Base-by-base conservation (phyloP, 148 eudicot genomes). In the Nepenthes gracilis region DNA sequence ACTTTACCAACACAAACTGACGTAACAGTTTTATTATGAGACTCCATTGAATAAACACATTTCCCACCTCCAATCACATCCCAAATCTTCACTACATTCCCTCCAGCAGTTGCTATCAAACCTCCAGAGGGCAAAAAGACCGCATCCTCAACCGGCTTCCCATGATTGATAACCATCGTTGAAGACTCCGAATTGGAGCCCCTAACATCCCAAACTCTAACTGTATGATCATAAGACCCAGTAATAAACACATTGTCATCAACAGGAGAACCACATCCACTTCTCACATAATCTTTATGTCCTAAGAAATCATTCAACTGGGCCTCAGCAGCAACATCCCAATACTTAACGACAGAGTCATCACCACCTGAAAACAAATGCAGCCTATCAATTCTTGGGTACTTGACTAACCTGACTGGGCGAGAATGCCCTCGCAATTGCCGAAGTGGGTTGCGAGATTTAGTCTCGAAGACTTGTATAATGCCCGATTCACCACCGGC, bases 61-160 rank as follows among this genome's bases (percentile, higher is more conserved):
- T 75, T 86, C 64, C 98, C 96, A 58, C 98, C 96, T 0, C 89
- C 98, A 51, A 93, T 84, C 38, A 88, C 73, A 77, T 93, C 98
- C 98, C 98, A 92, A 73, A 92, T 92, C 62, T 88, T 92, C 60
- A 92, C 88, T 47, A 61, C 61, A 76, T 86, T 86, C 9, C 96
- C 96, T 12, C 96, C 94, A 0, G 96, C 85, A 0, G 90, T 92
- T 0, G 96, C 98, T 23, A 92, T 58, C 36, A 92, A 45, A 1
- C 96, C 95, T 1, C 98, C 96, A 1, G 86, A 82, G 0, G 96
- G 96, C 75, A 92, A 73, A 55, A 78, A 86, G 49, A 82, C 53
- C n/a, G 84, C 96, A 62, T 72, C 72, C 69, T 92, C 98, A 1
- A 92, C 95, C 0, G 94, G 94, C 36, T 79, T 88, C 57, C 83